Base-by-base conservation (phyloP, 345 rosid genomes). In the Salix dunnii region DNA sequence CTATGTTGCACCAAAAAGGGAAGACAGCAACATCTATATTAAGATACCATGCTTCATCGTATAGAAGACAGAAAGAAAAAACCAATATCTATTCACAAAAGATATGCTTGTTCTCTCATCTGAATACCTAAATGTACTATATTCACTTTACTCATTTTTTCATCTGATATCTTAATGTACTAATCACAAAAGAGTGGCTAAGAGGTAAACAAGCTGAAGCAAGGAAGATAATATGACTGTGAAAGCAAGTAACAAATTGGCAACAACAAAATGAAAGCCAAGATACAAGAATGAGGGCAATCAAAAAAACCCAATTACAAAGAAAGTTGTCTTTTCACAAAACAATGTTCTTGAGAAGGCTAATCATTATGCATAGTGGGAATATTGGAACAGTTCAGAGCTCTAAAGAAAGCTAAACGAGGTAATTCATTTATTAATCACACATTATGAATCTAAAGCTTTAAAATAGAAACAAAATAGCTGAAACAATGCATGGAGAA, bases 1-100 rank as follows among this genome's bases (percentile, higher is more conserved):
- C 99, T 96, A 80, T 67, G n/a, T 69, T 6, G 68, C 43, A 77
- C 27, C 53, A 74, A 43, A 55, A 36, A 66, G 33, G 38, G 60
- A 43, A 75, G 48, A 55, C 73, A 76, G 67, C 13, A 77, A 79
- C 31, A 72, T 31, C 35, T 55, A 21, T 13, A 10, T 27, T 35
- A 38, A 25, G 77, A 74, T 17, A 30, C 31, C 30, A 72, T 12
- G 35, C n/a, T 58, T 31, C 63, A 58, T n/a, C 27, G 9, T 11
- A 6, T 12, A 58, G 12, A 58, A 58, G 28, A 23, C 14, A 58
- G 28, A 23, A 58, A 58, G 9, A n/a, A 58, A 58, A 25, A 25
- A 23, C 63, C 16, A 58, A 58, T 9, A 58, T 10, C 10, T 14
- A 58, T 58, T 58, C 28, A 58, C 16, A 10, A 58, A 25, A 58